phyloP scores from a whole-genome alignment of 305 asterid species.

The Solanum hybrid region DNA sequence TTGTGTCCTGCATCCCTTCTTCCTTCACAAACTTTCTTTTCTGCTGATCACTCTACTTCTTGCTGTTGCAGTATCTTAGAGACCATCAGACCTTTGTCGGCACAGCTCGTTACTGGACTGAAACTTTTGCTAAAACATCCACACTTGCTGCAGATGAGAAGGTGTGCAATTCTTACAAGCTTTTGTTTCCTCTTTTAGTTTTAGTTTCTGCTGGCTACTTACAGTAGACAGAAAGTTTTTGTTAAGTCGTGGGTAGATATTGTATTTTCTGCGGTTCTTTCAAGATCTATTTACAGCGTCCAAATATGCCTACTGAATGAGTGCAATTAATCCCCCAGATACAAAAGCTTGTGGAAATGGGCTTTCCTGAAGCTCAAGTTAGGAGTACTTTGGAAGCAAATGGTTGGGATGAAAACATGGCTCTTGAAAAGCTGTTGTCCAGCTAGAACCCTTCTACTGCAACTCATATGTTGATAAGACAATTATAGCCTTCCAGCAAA shows the following conservation, averaged over 20 bases:
- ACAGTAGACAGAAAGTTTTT: neutral
- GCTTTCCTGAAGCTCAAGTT: constrained; percentile 63
- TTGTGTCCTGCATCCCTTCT: neutral
- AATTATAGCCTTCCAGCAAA: constrained; percentile 1
- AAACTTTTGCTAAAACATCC: constrained; percentile 79
- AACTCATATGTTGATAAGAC: neutral
- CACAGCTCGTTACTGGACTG: constrained; percentile 98
- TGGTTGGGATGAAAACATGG: constrained; percentile 81
- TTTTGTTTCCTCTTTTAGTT: neutral
- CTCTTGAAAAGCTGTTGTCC: constrained; percentile 90
- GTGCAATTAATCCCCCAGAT: constrained; percentile 33
- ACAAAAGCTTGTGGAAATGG: constrained; percentile 90
- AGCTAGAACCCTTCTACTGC: constrained; percentile 20
- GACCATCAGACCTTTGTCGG: constrained; percentile 62
- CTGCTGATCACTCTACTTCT: constrained; percentile 4
- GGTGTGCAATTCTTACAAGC: constrained; percentile 29
- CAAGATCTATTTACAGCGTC: neutral
- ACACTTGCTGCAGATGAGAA: constrained; percentile 67
- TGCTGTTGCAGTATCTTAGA: constrained; percentile 45
- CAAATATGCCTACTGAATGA: neutral
- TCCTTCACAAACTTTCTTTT: neutral
- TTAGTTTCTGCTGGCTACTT: neutral
- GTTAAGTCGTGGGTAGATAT: neutral
- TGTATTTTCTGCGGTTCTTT: neutral
- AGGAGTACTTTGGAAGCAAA: constrained; percentile 62